A percentile compares a stretch with the other conserved stretches of the same genome.
These are phyloP conservation scores for Wickerhamomyces sp. DNA, from an alignment of 1,139 yeast genomes.

Conservation along the genomic window DNA sequence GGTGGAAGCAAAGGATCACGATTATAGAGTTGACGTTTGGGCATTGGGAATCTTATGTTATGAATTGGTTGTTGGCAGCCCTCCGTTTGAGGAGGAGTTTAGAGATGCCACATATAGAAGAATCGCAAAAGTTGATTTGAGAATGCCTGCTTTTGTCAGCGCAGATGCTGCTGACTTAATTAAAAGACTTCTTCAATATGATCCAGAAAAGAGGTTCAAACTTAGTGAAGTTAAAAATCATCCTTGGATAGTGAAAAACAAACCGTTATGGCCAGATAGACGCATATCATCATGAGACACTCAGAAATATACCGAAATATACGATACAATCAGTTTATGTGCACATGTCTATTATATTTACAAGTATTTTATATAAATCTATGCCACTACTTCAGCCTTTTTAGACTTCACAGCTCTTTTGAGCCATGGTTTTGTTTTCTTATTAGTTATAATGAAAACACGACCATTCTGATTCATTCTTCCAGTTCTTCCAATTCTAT, in stretches of 20 bases:
- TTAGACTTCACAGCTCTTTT: constrained; percentile 48
- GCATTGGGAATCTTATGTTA: constrained; percentile 84
- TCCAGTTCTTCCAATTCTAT: constrained; percentile 92
- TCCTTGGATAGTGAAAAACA: constrained; percentile 77
- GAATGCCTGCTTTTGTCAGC: constrained; percentile 66
- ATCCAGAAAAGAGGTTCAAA: constrained; percentile 62
- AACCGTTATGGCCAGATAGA: constrained; percentile 41
- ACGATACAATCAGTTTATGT: too few relatives aligned
- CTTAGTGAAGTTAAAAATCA: constrained; percentile 62
- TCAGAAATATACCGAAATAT: neutral
- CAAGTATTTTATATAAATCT: too few relatives aligned
- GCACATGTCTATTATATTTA: neutral
- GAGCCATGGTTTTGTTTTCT: constrained; percentile 73
- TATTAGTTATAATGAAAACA: constrained; percentile 70
- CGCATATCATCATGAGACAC: constrained; percentile 6
- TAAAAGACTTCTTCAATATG: constrained; percentile 48
- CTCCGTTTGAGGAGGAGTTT: constrained; percentile 84
- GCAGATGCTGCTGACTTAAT: constrained; percentile 79
- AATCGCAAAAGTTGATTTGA: constrained; percentile 71
- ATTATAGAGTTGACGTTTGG: constrained; percentile 83
- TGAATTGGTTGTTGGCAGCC: constrained; percentile 83
- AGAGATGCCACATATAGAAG: constrained; percentile 73
- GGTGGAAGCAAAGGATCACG: constrained; percentile 82
- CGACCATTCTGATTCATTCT: constrained; percentile 88
- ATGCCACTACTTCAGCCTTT: constrained; percentile 1